These are phyloP conservation scores for Fusarium sambucinum DNA, from an alignment of 2,329 filamentous ascomycete species.

Conservation along the genomic window DNA sequence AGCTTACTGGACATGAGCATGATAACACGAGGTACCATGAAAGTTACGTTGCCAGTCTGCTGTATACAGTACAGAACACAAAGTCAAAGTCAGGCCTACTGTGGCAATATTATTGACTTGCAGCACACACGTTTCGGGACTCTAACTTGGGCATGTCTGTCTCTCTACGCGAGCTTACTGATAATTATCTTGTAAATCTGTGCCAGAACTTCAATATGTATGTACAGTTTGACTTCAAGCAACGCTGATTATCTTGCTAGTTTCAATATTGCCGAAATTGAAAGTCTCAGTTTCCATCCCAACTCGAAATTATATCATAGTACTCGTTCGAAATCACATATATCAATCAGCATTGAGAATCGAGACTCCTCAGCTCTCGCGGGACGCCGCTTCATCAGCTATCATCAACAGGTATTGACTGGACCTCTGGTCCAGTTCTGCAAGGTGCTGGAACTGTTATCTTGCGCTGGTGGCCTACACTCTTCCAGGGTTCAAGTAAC, in stretches of 20 bases:
- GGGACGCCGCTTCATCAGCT: not conserved
- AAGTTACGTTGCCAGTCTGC: constrained; percentile 24
- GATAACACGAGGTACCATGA: constrained; percentile 34
- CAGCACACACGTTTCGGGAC: not conserved
- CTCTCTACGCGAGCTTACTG: not conserved
- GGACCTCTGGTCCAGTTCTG: constrained; percentile 36
- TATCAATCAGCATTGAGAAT: too few relatives aligned
- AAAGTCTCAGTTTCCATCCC: not conserved
- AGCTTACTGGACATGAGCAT: constrained; percentile 39
- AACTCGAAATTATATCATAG: not conserved
- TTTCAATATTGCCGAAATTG: not conserved
- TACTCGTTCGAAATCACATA: not conserved
- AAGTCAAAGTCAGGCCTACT: constrained; percentile 1
- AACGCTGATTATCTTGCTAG: not conserved
- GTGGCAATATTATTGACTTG: constrained; percentile 19
- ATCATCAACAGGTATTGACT: constrained; percentile 2
- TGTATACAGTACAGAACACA: constrained; percentile 28
- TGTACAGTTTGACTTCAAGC: not conserved
- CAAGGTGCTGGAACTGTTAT: constrained; percentile 43
- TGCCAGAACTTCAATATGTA: not conserved
- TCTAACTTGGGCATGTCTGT: not conserved
- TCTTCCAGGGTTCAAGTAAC: constrained; percentile 43
- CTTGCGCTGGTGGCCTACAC: constrained; percentile 40
- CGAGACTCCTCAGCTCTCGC: not conserved
- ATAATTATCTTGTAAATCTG: not conserved